phyloP scores from a whole-genome alignment of 768 basidiomycete genomes.

The Mycena chlorophos region DNA sequence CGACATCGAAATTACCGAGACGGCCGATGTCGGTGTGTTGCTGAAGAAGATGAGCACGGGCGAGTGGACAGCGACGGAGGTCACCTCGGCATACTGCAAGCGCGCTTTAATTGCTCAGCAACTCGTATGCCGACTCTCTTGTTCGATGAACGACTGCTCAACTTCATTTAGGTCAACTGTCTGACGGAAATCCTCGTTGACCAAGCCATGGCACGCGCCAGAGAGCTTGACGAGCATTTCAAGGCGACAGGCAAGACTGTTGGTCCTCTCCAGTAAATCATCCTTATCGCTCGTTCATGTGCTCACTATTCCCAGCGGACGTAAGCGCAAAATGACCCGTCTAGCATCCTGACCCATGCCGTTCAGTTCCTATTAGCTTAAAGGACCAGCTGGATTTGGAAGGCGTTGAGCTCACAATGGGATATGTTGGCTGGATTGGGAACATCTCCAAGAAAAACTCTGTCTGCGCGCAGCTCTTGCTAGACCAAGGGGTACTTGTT shows the following conservation, averaged over 20 bases:
- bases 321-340: no score
- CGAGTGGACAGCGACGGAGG: conserved; percentile 52
- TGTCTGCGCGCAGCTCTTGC: neutral
- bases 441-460: conserved; percentile 29
- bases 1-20: no score
- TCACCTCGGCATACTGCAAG: conserved; percentile 61
- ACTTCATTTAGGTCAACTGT: neutral
- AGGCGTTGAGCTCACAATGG: conserved; percentile 69
- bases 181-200: no score
- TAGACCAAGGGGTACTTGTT: conserved; percentile 52
- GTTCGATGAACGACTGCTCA: no score
- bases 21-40: no score
- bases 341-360: neutral
- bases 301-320: neutral
- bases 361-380: conserved; percentile 65
- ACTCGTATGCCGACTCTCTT: no score
- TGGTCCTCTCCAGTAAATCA: conserved; percentile 60
- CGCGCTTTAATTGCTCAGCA: conserved; percentile 60
- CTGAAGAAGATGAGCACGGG: conserved; percentile 39
- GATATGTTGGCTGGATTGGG: conserved; percentile 73
- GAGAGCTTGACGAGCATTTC: neutral
- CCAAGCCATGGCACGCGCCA: no score
- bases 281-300: neutral
- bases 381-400: conserved; percentile 73
- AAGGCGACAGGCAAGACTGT: conserved; percentile 56